Conservation (phyloP, 805 yeast genomes). For the Priceomyces melissophilus region DNA sequence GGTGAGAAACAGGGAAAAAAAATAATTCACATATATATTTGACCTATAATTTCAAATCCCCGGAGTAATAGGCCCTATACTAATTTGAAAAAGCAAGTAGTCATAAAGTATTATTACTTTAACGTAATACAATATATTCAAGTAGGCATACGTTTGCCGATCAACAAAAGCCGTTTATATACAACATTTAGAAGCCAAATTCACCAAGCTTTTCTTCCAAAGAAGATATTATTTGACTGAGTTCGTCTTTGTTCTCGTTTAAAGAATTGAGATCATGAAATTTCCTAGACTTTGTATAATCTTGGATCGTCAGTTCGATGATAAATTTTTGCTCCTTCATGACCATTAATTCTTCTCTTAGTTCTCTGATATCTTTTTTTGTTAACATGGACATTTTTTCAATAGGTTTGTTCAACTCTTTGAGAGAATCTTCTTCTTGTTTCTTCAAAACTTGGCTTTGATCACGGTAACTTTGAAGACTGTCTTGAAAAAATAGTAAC, state of each 20-base stretch:
- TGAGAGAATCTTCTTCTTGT: slow-evolving; percentile 20
- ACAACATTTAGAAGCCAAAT: slow-evolving; percentile 24
- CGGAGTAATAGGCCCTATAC: too few relatives aligned
- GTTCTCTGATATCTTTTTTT: slow-evolving; percentile 51
- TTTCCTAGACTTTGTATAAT: slow-evolving; percentile 60
- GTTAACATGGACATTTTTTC: slow-evolving; percentile 31
- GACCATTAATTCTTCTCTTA: slow-evolving; percentile 78
- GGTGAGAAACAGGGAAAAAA: too few relatives aligned
- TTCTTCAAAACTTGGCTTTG: slow-evolving; percentile 47
- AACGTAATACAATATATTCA: too few relatives aligned
- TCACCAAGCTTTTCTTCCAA: slow-evolving; percentile 57
- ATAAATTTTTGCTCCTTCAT: slow-evolving; percentile 78
- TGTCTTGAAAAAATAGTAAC: slow-evolving; percentile 60
- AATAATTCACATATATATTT: too few relatives aligned
- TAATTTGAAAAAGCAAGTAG: too few relatives aligned
- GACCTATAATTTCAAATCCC: too few relatives aligned
- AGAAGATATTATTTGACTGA: slow-evolving; percentile 45
- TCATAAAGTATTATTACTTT: too few relatives aligned
- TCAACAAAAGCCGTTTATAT: too few relatives aligned
- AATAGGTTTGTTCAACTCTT: slow-evolving; percentile 5
- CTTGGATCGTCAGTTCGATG: slow-evolving; percentile 60
- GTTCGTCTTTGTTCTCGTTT: slow-evolving; percentile 54
- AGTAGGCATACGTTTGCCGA: too few relatives aligned
- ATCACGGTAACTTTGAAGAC: slow-evolving; percentile 60
- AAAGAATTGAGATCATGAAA: slow-evolving; percentile 74